Conservation (phyloP, 305 asterid genomes). For the Withania somnifera region DNA sequence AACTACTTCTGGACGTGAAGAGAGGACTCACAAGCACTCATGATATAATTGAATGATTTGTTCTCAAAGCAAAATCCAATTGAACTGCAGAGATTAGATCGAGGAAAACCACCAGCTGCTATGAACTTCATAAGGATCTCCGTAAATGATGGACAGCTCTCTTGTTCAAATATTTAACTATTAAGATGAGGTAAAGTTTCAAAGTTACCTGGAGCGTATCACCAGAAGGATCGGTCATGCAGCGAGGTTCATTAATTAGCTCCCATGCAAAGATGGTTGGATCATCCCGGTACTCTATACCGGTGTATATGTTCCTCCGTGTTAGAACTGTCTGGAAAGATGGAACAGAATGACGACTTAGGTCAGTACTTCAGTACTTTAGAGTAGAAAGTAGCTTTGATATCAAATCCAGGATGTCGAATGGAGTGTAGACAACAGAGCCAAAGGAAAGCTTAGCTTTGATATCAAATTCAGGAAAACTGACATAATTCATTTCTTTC, state of each 20-base stretch:
- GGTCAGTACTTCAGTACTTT: not conserved
- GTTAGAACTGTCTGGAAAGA: conserved; percentile 75
- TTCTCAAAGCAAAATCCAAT: not conserved
- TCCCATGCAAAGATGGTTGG: conserved; percentile 97
- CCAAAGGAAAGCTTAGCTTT: not conserved
- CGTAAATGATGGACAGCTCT: not conserved
- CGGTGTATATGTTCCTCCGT: conserved; percentile 79
- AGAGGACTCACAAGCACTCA: not conserved
- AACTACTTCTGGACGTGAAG: not conserved
- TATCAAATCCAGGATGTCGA: not conserved
- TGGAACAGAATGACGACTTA: not conserved
- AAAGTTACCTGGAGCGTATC: conserved; percentile 82
- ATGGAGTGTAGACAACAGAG: not conserved
- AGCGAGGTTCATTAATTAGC: conserved; percentile 91
- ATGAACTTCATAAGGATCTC: not conserved
- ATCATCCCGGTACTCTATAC: conserved; percentile 79
- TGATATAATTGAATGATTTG: not conserved
- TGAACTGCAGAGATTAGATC: not conserved
- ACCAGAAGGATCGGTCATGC: conserved; percentile 84
- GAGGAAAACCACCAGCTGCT: not conserved
- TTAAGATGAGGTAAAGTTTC: not conserved
- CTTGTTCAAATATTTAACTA: not conserved
- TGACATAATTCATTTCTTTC: not conserved
- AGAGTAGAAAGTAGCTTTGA: not conserved
- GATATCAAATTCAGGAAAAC: not conserved